Evolutionary conservation across 75 land plant species (phyloP).

Genomic region (Larix kaempferi): DNA sequence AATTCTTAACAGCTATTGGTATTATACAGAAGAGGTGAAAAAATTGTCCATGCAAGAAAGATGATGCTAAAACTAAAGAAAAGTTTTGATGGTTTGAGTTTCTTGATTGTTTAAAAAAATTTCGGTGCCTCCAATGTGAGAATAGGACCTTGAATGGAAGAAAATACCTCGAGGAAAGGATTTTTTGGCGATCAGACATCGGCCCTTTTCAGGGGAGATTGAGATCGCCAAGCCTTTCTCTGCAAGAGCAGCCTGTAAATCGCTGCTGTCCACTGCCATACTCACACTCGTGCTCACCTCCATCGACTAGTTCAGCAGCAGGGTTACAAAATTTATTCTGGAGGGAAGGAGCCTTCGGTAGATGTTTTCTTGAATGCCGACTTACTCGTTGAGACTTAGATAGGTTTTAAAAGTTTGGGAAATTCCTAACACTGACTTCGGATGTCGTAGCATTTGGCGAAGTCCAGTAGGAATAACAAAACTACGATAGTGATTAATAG

Average conservation of each 20-base stretch:
- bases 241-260: conserved; percentile 10
- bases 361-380: too few species aligned
- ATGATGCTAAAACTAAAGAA: not conserved
- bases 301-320: too few species aligned
- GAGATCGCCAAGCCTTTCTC: conserved; percentile 16
- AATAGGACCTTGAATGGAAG: not conserved
- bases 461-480: too few species aligned
- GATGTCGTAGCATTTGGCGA: too few species aligned
- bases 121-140: not conserved
- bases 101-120: not conserved
- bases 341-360: too few species aligned
- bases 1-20: too few species aligned
- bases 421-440: too few species aligned
- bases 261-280: not conserved
- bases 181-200: conserved; percentile 24
- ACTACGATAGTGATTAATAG: too few species aligned
- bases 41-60: not conserved
- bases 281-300: not conserved
- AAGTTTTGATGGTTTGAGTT: not conserved
- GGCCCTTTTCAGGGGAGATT: conserved; percentile 21
- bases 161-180: conserved; percentile 18
- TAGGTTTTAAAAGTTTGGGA: too few species aligned
- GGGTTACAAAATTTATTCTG: too few species aligned
- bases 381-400: too few species aligned
- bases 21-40: not conserved